phyloP scores from a whole-genome alignment of 2,329 filamentous ascomycete genomes.

The Hypomyces rosellus region DNA sequence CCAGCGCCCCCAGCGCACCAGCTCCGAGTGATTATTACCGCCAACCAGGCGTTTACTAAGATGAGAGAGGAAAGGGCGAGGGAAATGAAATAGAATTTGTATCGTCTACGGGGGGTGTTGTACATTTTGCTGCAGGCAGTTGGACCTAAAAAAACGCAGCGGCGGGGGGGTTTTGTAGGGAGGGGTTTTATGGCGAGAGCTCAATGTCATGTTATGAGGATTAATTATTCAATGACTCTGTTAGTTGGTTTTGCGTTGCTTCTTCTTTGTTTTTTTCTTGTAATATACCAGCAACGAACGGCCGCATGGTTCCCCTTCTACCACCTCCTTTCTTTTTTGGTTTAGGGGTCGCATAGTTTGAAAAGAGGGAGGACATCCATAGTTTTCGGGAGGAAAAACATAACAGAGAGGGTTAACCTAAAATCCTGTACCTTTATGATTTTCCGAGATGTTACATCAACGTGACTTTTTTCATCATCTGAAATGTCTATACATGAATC shows the following conservation, averaged over 20 bases:
- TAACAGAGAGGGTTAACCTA: too few relatives aligned
- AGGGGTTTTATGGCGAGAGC: too few relatives aligned
- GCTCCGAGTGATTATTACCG: constrained; percentile 53
- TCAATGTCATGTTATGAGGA: neutral
- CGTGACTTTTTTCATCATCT: too few relatives aligned
- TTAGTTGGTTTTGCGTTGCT: neutral
- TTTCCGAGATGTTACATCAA: too few relatives aligned
- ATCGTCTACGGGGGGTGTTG: neutral
- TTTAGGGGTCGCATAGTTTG: neutral
- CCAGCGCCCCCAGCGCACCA: constrained; percentile 40
- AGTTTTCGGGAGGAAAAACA: too few relatives aligned
- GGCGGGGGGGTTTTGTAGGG: too few relatives aligned
- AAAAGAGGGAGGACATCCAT: too few relatives aligned
- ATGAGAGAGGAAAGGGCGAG: neutral
- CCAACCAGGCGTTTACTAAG: constrained; percentile 32
- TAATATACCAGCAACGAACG: neutral
- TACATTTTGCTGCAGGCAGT: neutral
- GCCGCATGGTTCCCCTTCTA: neutral
- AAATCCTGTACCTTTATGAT: too few relatives aligned
- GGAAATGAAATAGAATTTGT: neutral
- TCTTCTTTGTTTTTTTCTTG: constrained; percentile 1
- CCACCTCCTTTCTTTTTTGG: neutral
- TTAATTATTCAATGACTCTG: neutral
- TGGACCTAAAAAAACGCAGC: too few relatives aligned
- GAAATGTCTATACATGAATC: too few relatives aligned